Base-by-base conservation (phyloP, 148 eudicot genomes). In the Chenopodium quinoa region DNA sequence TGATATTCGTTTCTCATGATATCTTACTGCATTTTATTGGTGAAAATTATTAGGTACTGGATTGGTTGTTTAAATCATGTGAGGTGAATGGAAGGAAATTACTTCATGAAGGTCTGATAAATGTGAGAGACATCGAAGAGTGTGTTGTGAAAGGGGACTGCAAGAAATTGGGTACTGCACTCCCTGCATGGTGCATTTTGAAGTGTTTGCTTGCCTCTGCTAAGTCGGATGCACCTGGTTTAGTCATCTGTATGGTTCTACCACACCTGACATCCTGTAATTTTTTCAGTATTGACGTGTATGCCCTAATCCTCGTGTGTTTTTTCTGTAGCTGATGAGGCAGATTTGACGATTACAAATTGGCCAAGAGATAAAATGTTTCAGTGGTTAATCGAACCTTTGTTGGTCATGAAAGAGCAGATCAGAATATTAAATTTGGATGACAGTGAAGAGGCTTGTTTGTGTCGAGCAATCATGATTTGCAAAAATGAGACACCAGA, bases 11-110 rank as follows among this genome's bases (percentile, higher is more conserved):
- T 14, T 54, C 60, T 56, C 20, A 52, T 1, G 16, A 52, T 52
- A 52, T 10, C 17, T 52, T 14, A 56, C 60, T 56, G 60, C 60
- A 56, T 56, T 16, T 56, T 56, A 1, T 56, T 56, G 60, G 2
- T 56, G 16, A 56, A 56, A 56, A 73, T 85, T 71, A 82, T n/a
- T 81, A 91, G 98, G 85, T 94, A 47, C 89, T 95, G 88, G 95
- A 91, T 84, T 93, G 98, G 98, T 88, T 95, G 83, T 95, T 95
- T 75, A 91, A 93, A 75, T 90, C 97, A 17, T 93, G 98, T 17
- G 97, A 95, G 79, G 91, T 85, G 75, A 90, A 91, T 63, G 97
- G 98, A 48, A 89, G 89, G 80, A 82, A 80, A 37, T 90, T 95
- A 58, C 87, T 91, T 47, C 92, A 77, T 32, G 98, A 93, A 58